A percentile compares a stretch with the other conserved stretches of the same genome.
These are phyloP conservation scores for Xylaria scruposa DNA, from an alignment of 495 filamentous ascomycete genomes.

Conservation along the genomic window DNA sequence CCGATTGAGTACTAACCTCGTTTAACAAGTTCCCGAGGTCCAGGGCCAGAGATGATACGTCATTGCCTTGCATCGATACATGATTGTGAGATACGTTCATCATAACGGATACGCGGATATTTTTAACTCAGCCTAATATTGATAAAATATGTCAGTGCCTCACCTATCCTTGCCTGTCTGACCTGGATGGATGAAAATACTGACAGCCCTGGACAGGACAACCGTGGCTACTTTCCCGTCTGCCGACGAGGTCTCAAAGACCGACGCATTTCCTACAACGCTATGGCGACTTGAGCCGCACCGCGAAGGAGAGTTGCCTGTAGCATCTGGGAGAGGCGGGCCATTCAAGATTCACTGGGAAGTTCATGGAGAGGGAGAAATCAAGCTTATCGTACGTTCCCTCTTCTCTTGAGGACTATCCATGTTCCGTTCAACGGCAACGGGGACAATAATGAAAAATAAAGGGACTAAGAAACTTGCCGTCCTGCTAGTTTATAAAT, in stretches of 20 bases:
- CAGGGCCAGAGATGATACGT: no score
- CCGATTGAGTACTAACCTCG: not conserved
- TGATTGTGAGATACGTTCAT: not conserved
- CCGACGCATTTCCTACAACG: constrained; percentile 54
- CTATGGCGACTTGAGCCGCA: constrained; percentile 70
- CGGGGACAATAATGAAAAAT: not conserved
- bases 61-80: no score
- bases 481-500: constrained; percentile 61
- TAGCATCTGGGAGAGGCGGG: constrained; percentile 69
- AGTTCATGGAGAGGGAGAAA: constrained; percentile 75
- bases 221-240: constrained; percentile 39
- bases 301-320: constrained; percentile 61
- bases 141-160: constrained; percentile 14
- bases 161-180: not conserved
- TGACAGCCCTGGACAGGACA: constrained; percentile 10
- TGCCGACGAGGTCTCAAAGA: constrained; percentile 46
- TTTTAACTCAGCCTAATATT: not conserved
- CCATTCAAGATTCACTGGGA: constrained; percentile 77
- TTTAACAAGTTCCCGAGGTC: not conserved
- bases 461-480: not conserved
- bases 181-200: not conserved
- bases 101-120: not conserved
- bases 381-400: constrained; percentile 72
- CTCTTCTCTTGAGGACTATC: not conserved
- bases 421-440: not conserved